Conservation (phyloP, 2,329 filamentous ascomycete genomes). For the Nemania abortiva region DNA sequence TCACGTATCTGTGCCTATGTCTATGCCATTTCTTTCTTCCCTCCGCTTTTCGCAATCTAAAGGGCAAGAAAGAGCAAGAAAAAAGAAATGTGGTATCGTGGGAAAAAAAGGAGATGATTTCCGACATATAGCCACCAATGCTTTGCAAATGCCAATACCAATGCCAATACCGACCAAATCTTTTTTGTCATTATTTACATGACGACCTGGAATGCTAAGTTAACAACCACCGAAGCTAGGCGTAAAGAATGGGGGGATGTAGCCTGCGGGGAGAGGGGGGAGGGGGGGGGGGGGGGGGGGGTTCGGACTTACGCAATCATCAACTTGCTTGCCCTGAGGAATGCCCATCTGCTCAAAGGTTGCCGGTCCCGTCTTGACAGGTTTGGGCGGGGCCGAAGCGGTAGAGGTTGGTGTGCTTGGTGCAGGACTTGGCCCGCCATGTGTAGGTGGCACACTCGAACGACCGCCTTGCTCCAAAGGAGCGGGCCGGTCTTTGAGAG, state of each 20-base stretch:
- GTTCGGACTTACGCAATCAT: constrained; percentile 91
- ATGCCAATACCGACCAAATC: background rate
- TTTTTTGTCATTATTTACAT: constrained; percentile 25
- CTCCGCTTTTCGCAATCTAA: background rate
- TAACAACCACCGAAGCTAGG: background rate
- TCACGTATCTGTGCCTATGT: constrained; percentile 20
- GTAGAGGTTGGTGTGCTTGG: constrained; percentile 47
- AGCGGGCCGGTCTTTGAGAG: constrained; percentile 46
- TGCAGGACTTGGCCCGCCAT: constrained; percentile 48
- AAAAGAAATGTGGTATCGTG: constrained; percentile 21
- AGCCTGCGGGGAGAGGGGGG: background rate
- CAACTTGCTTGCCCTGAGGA: constrained; percentile 82
- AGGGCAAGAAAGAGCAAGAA: background rate
- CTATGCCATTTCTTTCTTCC: background rate
- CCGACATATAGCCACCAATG: constrained; percentile 5
- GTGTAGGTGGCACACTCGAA: constrained; percentile 52
- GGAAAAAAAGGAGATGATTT: constrained; percentile 2
- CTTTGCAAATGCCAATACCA: constrained; percentile 12
- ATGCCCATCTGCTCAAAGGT: constrained; percentile 99
- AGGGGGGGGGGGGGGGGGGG: background rate
- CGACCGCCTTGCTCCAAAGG: constrained; percentile 49
- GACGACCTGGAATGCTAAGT: constrained; percentile 29
- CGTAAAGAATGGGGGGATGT: background rate
- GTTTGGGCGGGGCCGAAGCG: constrained; percentile 54
- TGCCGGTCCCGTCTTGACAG: constrained; percentile 77